Base-by-base conservation (phyloP, 2,329 filamentous ascomycete genomes). In the Leptographium procerum region DNA sequence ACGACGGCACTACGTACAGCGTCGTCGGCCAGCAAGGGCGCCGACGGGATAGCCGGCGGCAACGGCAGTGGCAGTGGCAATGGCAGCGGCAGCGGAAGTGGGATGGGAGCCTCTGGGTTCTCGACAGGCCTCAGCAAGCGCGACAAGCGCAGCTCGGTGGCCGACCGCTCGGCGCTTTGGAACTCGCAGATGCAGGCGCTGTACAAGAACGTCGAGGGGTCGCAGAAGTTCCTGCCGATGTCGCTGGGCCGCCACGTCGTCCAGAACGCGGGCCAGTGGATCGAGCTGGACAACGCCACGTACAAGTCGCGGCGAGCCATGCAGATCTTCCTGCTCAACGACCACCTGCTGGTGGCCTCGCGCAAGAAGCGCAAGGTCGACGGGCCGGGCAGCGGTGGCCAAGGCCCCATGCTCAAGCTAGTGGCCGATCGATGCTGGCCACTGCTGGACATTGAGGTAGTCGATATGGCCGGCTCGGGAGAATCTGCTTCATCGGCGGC, bases 181-280 rank as follows among this genome's bases (percentile, higher is more conserved):
- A 86, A 84, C 67, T 80, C 82, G 34, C 84, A 86, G 70, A 84
- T 87, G 79, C 79, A 95, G 71, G 86, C 90, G 28, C 75, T 99
- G 52, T 99, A 94, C 84, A 97, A 96, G 74, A 89, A 88, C 50
- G 89, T 99, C n/a, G 94, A 97, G 70, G 92, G 92, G 1, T 96
- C 91, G 11, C 94, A 99, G 68, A 97, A 97, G 70, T 99, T 95
- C 67, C 76, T 99, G 13, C 94, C 94, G 16, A 94, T 91, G 57
- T 81, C 91, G 24, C 84, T 88, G 24, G 92, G 91, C n/a, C 86
- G 94, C 45, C 95, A 96, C 69, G 91, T 99, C 52, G 84, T 97
- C 2, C 86, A 95, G 70, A 92, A 97, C 70, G 95, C 91, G 4
- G 88, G 89, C 1, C 83, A 87, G 53, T 99, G 94, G 94, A 88